A percentile compares a stretch with the other conserved stretches of the same genome.
Conservation (phyloP, 1,284 basidiomycete species). For the Tilletiaria anomala region DNA sequence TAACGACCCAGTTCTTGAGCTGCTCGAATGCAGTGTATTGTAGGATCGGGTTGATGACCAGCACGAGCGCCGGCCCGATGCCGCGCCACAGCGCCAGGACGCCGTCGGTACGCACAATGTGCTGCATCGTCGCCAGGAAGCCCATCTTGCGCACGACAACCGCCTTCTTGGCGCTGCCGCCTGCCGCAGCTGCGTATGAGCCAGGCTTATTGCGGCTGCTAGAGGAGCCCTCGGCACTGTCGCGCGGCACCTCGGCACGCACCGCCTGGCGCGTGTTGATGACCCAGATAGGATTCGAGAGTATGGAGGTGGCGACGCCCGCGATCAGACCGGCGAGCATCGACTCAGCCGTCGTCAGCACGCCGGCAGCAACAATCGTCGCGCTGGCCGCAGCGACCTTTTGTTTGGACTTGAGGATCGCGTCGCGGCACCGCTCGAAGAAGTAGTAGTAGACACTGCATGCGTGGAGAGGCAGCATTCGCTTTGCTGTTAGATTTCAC, state of each 20-base stretch:
- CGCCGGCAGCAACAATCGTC: slow-evolving; percentile 28
- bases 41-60: slow-evolving; percentile 90
- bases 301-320: slow-evolving; percentile 63
- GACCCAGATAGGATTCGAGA: slow-evolving; percentile 70
- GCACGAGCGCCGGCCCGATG: slow-evolving; percentile 79
- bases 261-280: slow-evolving; percentile 58
- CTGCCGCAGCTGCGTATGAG: neutral
- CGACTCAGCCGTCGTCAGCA: slow-evolving; percentile 67
- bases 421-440: slow-evolving; percentile 38
- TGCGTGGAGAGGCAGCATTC: neutral
- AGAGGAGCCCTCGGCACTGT: too few species aligned
- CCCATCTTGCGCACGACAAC: slow-evolving; percentile 11
- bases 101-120: slow-evolving; percentile 66
- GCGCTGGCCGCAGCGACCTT: slow-evolving; percentile 43
- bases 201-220: too few species aligned
- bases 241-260: slow-evolving; percentile 16
- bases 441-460: slow-evolving; percentile 28
- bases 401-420: slow-evolving; percentile 32
- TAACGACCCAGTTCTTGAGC: slow-evolving; percentile 33
- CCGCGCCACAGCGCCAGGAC: slow-evolving; percentile 76
- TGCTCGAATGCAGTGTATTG: slow-evolving; percentile 38
- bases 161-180: slow-evolving; percentile 7
- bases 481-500: neutral
- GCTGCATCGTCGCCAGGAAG: slow-evolving; percentile 51
- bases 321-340: slow-evolving; percentile 80